phyloP scores from a whole-genome alignment of 495 filamentous ascomycete genomes.

The Penicillium verhagenii region DNA sequence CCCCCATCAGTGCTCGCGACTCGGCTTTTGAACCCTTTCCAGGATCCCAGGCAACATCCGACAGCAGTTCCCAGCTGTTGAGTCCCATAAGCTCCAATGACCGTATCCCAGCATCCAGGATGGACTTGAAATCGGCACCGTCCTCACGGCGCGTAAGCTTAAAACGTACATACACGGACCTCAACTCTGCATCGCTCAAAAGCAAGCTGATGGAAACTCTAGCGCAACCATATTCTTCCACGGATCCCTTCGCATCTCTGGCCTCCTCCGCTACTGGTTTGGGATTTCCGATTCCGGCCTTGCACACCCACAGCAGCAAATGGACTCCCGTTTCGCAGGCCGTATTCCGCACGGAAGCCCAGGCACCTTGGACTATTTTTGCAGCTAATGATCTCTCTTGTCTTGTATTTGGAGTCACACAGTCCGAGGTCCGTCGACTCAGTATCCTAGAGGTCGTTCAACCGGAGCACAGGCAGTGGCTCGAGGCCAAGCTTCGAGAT shows the following conservation, averaged over 20 bases:
- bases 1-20: conserved; percentile 21
- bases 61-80: conserved; percentile 26
- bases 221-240: conserved; percentile 73
- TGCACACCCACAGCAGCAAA: conserved; percentile 83
- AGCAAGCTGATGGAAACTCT: conserved; percentile 85
- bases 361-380: conserved; percentile 89
- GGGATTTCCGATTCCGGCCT: conserved; percentile 45
- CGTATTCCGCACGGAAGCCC: conserved; percentile 89
- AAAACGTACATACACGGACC: conserved; percentile 86
- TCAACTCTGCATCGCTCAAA: conserved; percentile 66
- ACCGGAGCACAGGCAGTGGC: conserved; percentile 81
- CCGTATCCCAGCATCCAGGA: conserved; percentile 32
- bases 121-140: conserved; percentile 36
- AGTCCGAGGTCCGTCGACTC: conserved; percentile 88
- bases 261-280: conserved; percentile 34
- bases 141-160: conserved; percentile 66
- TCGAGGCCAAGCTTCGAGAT: conserved; percentile 78
- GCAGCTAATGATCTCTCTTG: conserved; percentile 98
- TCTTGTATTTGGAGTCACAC: conserved; percentile 91
- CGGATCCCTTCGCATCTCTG: conserved; percentile 48
- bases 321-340: conserved; percentile 92
- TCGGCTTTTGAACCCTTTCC: conserved; percentile 12
- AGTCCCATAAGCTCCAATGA: conserved; percentile 33
- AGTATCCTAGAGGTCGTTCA: conserved; percentile 94
- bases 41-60: conserved; percentile 20